Conservation (phyloP, 169 alveolate genomes). For the Miamiensis avidus region DNA sequence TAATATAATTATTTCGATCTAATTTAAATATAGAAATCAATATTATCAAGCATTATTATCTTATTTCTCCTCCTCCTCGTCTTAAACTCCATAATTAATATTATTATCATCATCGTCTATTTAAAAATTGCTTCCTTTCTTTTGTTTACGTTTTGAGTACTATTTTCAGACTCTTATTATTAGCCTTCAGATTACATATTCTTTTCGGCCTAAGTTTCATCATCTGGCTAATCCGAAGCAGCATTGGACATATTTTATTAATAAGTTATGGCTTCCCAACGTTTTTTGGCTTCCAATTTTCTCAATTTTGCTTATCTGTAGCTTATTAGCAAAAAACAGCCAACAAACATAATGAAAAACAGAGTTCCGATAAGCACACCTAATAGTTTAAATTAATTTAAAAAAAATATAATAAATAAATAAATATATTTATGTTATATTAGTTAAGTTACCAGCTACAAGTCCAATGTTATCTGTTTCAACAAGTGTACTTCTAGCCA, state of each 20-base stretch:
- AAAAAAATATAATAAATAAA: no score
- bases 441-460: not conserved
- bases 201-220: not conserved
- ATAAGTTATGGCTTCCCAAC: not conserved
- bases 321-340: not conserved
- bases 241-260: not conserved
- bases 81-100: no score
- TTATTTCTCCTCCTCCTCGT: no score
- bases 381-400: no score
- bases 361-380: not conserved
- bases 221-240: not conserved
- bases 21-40: no score
- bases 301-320: not conserved
- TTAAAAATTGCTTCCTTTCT: no score
- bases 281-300: not conserved
- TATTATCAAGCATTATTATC: no score
- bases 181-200: not conserved
- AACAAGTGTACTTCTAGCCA: not conserved
- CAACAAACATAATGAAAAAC: not conserved
- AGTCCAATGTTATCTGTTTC: no score
- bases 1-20: no score
- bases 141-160: not conserved
- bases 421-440: no score
- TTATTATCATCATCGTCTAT: not conserved
- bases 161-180: not conserved